Base-by-base conservation (phyloP, 2,329 filamentous ascomycete genomes). In the Fonsecaea monophora region DNA sequence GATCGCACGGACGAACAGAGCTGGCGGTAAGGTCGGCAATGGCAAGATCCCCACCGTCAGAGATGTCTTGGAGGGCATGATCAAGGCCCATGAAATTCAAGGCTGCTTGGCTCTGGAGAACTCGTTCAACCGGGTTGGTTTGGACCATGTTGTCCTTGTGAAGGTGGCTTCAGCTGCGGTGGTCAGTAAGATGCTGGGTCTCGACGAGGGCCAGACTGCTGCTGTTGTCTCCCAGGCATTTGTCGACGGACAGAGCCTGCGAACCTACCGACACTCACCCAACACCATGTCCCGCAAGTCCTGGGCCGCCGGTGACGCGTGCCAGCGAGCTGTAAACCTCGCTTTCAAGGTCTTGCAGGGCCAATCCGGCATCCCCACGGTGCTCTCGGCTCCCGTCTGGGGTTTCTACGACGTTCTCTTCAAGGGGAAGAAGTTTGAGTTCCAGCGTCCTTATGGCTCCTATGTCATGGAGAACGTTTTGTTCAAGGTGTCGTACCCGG, bases 391-490 rank as follows among this genome's bases (percentile, higher is more conserved):
- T 9, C 93, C 93, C 42, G 89, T 89, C 66, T 99, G 95, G 95
- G 95, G 95, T 67, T 99, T 98, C 87, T 99, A 99, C 83, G 95
- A 99, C 78, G 94, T 98, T 72, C 87, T 96, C 71, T 99, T 98
- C 86, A 92, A 94, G 84, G 93, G 93, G 82, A 92, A 96, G 76
- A 92, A 92, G 81, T 99, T 99, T 79, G 85, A 93, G 80, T 99
- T 97, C 86, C 94, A 98, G 85, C 89, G 95, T 70, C 89, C 90
- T 66, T 99, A 99, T 78, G 94, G 94, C 78, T 96, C 91, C 85
- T 99, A 99, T 81, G 95, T 99, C 73, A 99, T 99, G 95, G 95
- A 99, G 88, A 99, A 98, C 77, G 93, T 99, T 68, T 89, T 99
- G 71, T 99, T 99, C 90, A 99, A 99, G 88, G 95, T 99, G 68